Evolutionary conservation across 129 eudicot genomes (phyloP).

Genomic region (Pseudognaphalium luteoalbum): DNA sequence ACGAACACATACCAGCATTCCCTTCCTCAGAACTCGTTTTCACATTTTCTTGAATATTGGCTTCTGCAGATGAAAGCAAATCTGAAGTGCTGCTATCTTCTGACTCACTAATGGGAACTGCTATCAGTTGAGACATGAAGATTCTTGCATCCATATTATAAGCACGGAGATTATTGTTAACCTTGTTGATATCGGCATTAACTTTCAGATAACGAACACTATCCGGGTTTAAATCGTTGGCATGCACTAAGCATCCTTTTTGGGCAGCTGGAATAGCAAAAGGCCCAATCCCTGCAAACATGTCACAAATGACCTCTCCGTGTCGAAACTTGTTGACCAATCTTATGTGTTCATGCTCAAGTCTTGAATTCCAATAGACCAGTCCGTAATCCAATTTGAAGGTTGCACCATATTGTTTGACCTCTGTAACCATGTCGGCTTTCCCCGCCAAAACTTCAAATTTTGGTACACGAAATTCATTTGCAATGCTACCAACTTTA

Average conservation of each 20-base stretch:
- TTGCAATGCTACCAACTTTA: constrained; percentile 81
- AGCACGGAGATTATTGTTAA: constrained; percentile 48
- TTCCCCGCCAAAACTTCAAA: constrained; percentile 89
- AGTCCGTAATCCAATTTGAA: constrained; percentile 92
- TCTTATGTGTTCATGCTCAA: constrained; percentile 93
- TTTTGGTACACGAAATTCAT: constrained; percentile 95
- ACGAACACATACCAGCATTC: constrained; percentile 32
- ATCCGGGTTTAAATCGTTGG: constrained; percentile 94
- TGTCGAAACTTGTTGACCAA: constrained; percentile 64
- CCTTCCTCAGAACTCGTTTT: constrained; percentile 27
- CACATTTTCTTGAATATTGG: constrained; percentile 11
- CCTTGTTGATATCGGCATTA: constrained; percentile 87
- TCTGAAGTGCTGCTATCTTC: constrained; percentile 23
- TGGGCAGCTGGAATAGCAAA: constrained; percentile 98
- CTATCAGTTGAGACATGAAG: constrained; percentile 65
- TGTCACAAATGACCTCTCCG: constrained; percentile 85
- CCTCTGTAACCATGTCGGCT: constrained; percentile 83
- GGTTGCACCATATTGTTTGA: constrained; percentile 91
- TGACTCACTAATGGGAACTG: constrained; percentile 50
- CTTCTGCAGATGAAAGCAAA: constrained; percentile 29
- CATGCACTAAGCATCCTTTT: constrained; percentile 89
- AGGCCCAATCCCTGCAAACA: constrained; percentile 99
- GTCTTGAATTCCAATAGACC: constrained; percentile 98
- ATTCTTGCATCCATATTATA: constrained; percentile 87
- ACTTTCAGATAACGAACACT: constrained; percentile 72